phyloP scores from a whole-genome alignment of 495 filamentous ascomycete genomes.

The Clohesyomyces aquaticus region DNA sequence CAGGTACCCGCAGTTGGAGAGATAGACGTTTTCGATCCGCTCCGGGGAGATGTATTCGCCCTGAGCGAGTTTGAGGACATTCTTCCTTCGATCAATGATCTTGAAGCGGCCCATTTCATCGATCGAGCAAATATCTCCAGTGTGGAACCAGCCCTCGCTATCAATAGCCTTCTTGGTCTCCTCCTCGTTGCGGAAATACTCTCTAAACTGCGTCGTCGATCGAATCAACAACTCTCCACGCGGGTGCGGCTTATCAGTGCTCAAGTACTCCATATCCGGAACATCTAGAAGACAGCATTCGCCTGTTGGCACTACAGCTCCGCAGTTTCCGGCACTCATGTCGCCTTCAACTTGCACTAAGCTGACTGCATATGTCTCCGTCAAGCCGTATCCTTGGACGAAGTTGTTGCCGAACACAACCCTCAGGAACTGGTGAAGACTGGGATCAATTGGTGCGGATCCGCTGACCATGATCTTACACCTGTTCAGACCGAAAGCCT shows the following conservation, averaged over 20 bases:
- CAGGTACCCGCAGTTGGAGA: conserved; percentile 76
- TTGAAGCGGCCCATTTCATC: conserved; percentile 85
- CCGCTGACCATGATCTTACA: conserved; percentile 78
- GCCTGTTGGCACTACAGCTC: conserved; percentile 64
- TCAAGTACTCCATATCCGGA: conserved; percentile 92
- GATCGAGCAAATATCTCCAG: conserved; percentile 84
- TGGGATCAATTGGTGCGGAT: conserved; percentile 87
- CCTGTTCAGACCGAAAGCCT: conserved; percentile 78
- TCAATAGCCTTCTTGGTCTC: conserved; percentile 84
- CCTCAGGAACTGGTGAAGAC: conserved; percentile 85
- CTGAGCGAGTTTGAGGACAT: conserved; percentile 95
- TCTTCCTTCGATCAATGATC: conserved; percentile 97
- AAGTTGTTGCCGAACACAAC: conserved; percentile 79
- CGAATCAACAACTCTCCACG: conserved; percentile 89
- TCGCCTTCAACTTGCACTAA: conserved; percentile 72
- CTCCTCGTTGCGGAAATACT: conserved; percentile 86
- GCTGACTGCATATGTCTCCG: conserved; percentile 86
- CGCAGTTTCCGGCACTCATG: conserved; percentile 79
- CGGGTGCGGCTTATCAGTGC: conserved; percentile 88
- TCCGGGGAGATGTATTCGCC: conserved; percentile 98
- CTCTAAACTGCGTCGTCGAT: conserved; percentile 74
- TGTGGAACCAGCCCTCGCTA: conserved; percentile 94
- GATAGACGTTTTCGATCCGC: conserved; percentile 90
- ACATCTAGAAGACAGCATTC: conserved; percentile 85
- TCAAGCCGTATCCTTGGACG: conserved; percentile 89